A percentile compares a stretch with the other conserved stretches of the same genome.
phyloP scores from a whole-genome alignment of 2,329 filamentous ascomycete species.

The Pseudogymnoascus sp. region DNA sequence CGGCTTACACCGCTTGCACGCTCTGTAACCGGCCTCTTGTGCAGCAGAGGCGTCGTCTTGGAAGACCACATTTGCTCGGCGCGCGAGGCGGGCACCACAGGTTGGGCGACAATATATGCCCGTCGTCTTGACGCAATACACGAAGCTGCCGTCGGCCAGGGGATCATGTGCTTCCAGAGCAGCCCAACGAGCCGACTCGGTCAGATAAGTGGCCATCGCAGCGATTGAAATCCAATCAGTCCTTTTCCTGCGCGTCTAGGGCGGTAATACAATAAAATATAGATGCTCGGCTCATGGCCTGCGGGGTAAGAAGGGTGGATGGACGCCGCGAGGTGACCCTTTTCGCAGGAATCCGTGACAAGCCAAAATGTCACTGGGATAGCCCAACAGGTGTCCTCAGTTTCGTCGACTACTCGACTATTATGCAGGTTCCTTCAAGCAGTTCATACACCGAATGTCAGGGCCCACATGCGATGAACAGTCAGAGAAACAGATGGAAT shows the following conservation, averaged over 20 bases:
- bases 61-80: slow-evolving; percentile 52
- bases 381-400: slow-evolving; percentile 3
- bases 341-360: neutral
- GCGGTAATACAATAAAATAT: slow-evolving; percentile 2
- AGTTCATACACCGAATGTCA: slow-evolving; percentile 3
- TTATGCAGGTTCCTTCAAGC: slow-evolving; percentile 8
- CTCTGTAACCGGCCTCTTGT: slow-evolving; percentile 39
- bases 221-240: slow-evolving; percentile 7
- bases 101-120: slow-evolving; percentile 51
- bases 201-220: neutral
- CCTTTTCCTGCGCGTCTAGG: slow-evolving; percentile 1
- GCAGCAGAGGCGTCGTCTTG: slow-evolving; percentile 40
- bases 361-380: slow-evolving; percentile 5
- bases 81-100: slow-evolving; percentile 51
- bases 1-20: slow-evolving; percentile 51
- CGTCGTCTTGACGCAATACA: slow-evolving; percentile 42
- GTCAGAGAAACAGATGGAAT: neutral
- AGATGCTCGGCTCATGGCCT: slow-evolving; percentile 2
- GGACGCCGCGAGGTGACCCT: neutral
- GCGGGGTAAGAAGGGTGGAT: neutral
- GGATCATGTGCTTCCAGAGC: slow-evolving; percentile 29
- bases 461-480: slow-evolving; percentile 4
- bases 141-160: slow-evolving; percentile 33
- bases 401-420: neutral
- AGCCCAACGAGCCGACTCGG: slow-evolving; percentile 19